Base-by-base conservation (phyloP, 495 filamentous ascomycete genomes). In the Trichocladium antarcticum region DNA sequence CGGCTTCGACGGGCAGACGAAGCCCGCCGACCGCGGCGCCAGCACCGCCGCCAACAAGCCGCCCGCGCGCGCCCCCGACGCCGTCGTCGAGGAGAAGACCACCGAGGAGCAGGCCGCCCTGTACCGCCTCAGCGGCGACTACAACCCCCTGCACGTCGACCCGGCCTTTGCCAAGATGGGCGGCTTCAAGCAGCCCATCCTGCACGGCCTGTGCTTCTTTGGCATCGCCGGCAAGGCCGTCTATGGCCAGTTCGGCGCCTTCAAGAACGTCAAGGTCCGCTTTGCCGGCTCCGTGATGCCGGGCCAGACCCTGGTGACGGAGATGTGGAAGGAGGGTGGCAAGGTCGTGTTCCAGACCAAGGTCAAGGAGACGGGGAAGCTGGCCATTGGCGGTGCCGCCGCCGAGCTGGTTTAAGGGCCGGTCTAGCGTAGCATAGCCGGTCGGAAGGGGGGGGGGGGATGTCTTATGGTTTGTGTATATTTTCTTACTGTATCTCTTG, bases 311-410 rank as follows among this genome's bases (percentile, higher is more conserved):
- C 77, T 98, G 31, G 78, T 81, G 58, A 97, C 89, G 27, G 92
- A 97, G 79, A 94, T 95, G 87, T 98, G 92, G 92, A 95, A 88
- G 77, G 88, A 90, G 62, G 84, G 81, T n/a, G 37, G 27, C n/a
- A 77, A 78, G 60, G 82, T 98, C 21, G 67, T 95, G 40, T 98
- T 98, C 75, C 89, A 97, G 77, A 80, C 81, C 16, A 90, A 78
- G 61, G 92, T 98, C 36, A 86, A 89, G 60, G 92, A 98, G 76
- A 98, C 92, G 42, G 93, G 92, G 38, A 97, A 95, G 75, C 69
- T 89, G 54, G 86, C 84, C 53, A 95, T 98, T 68, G 77, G 78
- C 9, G 87, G 83, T 11, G 93, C 85, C 16, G 90, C 88, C 15
- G 89, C 81, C 3, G 90, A 97, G 75, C 73, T 98, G 48, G 49